Percentiles rank a stretch among this genome's conserved stretches.
phyloP scores from a whole-genome alignment of 306 rosid genomes.

The Lathyrus sativus region DNA sequence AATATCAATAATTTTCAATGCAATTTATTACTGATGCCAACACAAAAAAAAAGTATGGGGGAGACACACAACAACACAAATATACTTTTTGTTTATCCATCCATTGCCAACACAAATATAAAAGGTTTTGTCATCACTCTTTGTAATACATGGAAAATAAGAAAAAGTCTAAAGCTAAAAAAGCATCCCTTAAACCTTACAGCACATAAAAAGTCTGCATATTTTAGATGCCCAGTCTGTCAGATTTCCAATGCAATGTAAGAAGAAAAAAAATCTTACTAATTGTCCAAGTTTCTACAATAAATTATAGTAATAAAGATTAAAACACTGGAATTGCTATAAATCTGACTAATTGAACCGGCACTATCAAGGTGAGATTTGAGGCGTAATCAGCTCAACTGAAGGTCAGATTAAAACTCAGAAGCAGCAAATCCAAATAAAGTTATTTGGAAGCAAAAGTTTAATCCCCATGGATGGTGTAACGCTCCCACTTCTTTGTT shows the following conservation, averaged over 20 bases:
- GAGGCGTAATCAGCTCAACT: constrained; percentile 7
- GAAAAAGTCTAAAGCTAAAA: not conserved
- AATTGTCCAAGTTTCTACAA: not conserved
- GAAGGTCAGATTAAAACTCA: not conserved
- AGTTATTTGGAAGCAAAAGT: constrained; percentile 15
- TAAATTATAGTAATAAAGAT: not conserved
- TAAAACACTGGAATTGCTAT: constrained; percentile 8
- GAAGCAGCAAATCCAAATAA: constrained; percentile 21
- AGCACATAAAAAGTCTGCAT: not conserved
- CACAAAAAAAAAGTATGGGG: too few relatives aligned
- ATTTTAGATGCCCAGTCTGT: not conserved
- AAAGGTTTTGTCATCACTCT: too few relatives aligned
- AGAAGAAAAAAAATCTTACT: not conserved
- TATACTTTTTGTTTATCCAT: too few relatives aligned
- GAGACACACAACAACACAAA: too few relatives aligned
- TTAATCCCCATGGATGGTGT: constrained; percentile 76
- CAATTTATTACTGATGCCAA: too few relatives aligned
- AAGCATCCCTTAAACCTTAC: not conserved
- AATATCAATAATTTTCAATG: too few relatives aligned
- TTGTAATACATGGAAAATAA: not conserved
- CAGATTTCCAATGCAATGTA: not conserved
- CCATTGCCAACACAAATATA: too few relatives aligned
- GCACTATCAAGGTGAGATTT: not conserved
- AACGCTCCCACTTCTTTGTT: constrained; percentile 70
- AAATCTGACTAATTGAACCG: not conserved